Conservation (phyloP, 75 land plant species). For the Pinus tabuliformis region DNA sequence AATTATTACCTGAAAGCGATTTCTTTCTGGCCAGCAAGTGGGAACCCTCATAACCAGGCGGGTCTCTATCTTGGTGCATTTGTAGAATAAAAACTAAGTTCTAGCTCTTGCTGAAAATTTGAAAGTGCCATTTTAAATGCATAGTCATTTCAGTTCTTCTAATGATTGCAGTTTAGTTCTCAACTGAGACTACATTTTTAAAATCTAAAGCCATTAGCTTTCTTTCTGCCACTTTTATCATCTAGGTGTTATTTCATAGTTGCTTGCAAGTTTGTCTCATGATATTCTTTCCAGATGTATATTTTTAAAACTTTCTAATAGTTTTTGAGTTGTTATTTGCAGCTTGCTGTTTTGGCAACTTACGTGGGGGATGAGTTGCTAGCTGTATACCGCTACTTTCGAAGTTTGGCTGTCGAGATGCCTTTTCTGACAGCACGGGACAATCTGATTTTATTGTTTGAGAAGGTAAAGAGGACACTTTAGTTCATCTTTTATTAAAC, state of each 20-base stretch:
- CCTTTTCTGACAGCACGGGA: slow-evolving; percentile 87
- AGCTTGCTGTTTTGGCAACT: slow-evolving; percentile 90
- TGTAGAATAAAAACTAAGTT: not conserved
- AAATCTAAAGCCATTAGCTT: slow-evolving; percentile 4
- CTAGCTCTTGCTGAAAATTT: not conserved
- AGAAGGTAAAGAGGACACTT: slow-evolving; percentile 66
- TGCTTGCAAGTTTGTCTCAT: not conserved
- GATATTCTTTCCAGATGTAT: not conserved
- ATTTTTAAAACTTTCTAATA: not conserved
- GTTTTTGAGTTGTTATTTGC: slow-evolving; percentile 3
- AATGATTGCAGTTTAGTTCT: too few species aligned
- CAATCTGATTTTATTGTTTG: slow-evolving; percentile 83
- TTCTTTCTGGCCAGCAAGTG: slow-evolving; percentile 82
- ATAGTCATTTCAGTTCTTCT: too few species aligned
- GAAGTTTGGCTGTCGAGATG: slow-evolving; percentile 82
- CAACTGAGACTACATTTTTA: not conserved
- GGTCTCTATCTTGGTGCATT: not conserved
- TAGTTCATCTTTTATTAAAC: not conserved
- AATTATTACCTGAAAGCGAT: slow-evolving; percentile 83
- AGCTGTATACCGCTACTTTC: slow-evolving; percentile 80
- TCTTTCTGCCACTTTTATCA: not conserved
- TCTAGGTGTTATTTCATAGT: not conserved
- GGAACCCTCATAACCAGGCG: slow-evolving; percentile 96
- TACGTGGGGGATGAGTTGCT: slow-evolving; percentile 79
- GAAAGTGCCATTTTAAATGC: not conserved